These are phyloP conservation scores for Termitomyces sp. DNA, from an alignment of 768 basidiomycete species.

Conservation along the genomic window DNA sequence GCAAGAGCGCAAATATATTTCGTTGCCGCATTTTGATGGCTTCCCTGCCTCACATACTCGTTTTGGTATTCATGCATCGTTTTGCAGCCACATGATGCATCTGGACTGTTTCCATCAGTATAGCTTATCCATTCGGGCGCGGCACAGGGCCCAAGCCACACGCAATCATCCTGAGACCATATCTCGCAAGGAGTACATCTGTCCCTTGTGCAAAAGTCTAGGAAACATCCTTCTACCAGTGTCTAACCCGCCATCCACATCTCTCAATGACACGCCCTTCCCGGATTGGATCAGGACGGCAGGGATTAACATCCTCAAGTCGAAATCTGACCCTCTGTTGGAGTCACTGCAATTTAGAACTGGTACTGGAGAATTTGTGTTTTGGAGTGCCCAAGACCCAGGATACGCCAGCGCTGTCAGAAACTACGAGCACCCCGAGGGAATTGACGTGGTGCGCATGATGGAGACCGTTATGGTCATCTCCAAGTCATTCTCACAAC, in stretches of 20 bases:
- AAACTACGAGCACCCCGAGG: slow-evolving; percentile 44
- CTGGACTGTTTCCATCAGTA: slow-evolving; percentile 91
- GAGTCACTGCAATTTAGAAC: slow-evolving; percentile 72
- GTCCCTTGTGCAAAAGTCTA: slow-evolving; percentile 93
- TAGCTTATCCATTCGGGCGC: slow-evolving; percentile 77
- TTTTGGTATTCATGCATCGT: slow-evolving; percentile 82
- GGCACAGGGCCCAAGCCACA: slow-evolving; percentile 84
- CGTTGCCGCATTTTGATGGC: slow-evolving; percentile 59
- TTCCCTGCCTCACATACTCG: slow-evolving; percentile 68
- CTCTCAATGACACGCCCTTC: slow-evolving; percentile 59
- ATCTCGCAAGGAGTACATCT: slow-evolving; percentile 91
- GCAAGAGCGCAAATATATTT: slow-evolving; percentile 36
- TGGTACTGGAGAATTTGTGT: slow-evolving; percentile 84
- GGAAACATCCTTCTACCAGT: slow-evolving; percentile 94
- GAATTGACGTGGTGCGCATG: slow-evolving; percentile 69
- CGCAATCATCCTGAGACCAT: slow-evolving; percentile 94
- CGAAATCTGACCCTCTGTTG: slow-evolving; percentile 65
- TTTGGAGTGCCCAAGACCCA: slow-evolving; percentile 81
- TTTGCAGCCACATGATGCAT: slow-evolving; percentile 98
- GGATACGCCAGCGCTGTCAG: slow-evolving; percentile 57
- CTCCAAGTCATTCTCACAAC: slow-evolving; percentile 74
- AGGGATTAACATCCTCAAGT: slow-evolving; percentile 85
- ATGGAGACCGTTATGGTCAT: slow-evolving; percentile 81
- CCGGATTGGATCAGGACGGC: slow-evolving; percentile 88
- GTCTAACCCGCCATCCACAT: slow-evolving; percentile 39